Evolutionary conservation across 805 yeast genomes (phyloP), one percentile per base, ranked within the genome.

Genomic region (Brettanomyces custersianus): DNA sequence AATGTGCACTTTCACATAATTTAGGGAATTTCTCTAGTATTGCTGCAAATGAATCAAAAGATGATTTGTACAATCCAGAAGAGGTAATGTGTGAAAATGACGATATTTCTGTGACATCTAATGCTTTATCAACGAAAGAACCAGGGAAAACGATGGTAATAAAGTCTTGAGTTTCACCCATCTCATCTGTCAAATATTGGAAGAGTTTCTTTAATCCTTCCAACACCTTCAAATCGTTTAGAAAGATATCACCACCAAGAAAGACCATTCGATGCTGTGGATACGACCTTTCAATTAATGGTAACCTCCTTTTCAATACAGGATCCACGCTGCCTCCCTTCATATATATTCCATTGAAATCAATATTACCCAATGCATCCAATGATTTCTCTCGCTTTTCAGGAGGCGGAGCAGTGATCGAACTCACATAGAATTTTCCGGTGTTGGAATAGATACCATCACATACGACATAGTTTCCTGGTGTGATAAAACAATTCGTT

Each of bases 371-470:
- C 40, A 77, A 77, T 1, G 80, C 78, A 19, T 81, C 88, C 38
- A 77, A 50, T 1, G 94, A 68, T 0, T 51, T 56, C 7, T 69
- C 77, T 40, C 96, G 66, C 43, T 72, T 65, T 53, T 92, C 99
- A 3, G 86, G 80, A 0, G 92, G 87, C 3, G 98, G 97, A 40
- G 86, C 95, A 3, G 82, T 80, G 34, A 92, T 67, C 4, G 80
- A 70, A 20, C 81, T 69, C 1, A 81, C 94, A 44, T 80, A 76
- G 51, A 92, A 87, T 33, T 70, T 76, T 2, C 78, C 75, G 13
- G 75, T 71, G 3, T 79, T 77, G 12, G 78, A 74, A 52, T 86
- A 85, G 13, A 84, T 74, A 13, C 99, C 99, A 50, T 86, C 94
- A 35, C 82, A 80, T 2, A 90, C 59, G 0, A 85, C 74, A 46